Evolutionary conservation across 768 basidiomycete species (phyloP), one percentile per base, ranked within the genome.

Genomic region (Pleurotus citrinopileatus): DNA sequence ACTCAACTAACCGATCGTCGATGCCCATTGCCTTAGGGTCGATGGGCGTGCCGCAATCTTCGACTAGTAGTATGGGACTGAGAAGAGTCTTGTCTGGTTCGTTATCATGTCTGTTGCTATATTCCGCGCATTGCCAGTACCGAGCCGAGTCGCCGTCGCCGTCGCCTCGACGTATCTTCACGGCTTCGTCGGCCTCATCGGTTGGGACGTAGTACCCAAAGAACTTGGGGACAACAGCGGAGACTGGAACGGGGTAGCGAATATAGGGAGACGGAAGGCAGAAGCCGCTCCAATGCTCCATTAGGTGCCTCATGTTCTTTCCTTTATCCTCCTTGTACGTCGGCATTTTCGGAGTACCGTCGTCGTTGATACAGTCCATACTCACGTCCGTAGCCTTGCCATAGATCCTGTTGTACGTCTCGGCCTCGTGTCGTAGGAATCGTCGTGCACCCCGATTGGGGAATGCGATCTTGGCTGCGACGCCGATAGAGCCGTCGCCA

Each of bases 161-260:
- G 5, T 8, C 6, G 5, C 53, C 55, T 17, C 54, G 42, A 7
- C 23, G 10, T 44, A 19, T 22, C 13, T 27, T 25, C 6, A 26
- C 13, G 44, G 13, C 19, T 4, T 32, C 36, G 3, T 55, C 53
- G 36, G 45, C 54, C 0, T 56, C 52, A 26, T 62, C 22, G 1
- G 61, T 58, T 7, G 67, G 67, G 6, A 59, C 61, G 58, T 86
- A 87, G 64, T 80, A 82, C 1, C 86, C 84, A 58, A 82, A 87
- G 64, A 78, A 87, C 62, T 84, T 82, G 0, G 86, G 84, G 2
- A 81, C 78, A 43, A 85, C 43, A 0, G 85, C 73, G 5, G 71
- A 67, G 3, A 79, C 67, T 2, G 81, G 79, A 0, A 76, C 72
- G 0, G 81, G 76, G 57, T 73, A 60, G 26, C 66, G 65, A 4